Evolutionary conservation across 169 alveolate genomes (phyloP), one percentile per base, ranked within the genome.

Genomic region (Fabrea salina): DNA sequence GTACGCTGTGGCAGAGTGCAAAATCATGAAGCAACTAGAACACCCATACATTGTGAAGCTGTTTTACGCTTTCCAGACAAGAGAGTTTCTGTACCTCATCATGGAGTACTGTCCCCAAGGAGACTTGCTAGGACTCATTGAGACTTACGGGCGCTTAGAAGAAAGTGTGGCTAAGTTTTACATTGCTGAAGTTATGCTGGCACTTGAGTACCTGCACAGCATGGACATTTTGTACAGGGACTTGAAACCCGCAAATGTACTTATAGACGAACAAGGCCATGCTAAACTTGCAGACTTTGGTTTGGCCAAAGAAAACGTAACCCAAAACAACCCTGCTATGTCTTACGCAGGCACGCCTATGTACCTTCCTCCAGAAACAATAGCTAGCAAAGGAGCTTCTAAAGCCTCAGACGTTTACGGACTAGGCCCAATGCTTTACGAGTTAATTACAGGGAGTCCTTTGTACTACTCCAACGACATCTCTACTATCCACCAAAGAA

Each of bases 361-460:
- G 5, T 92, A 92, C 82, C 61, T 85, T n/a, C 67, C 95, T 25
- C 96, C 96, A 3, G 96, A 92, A 80, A 74, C 84, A 75, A 32
- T 92, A 0, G 75, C 59, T 40, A 66, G 82, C 27, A 83, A 54
- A 49, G 90, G 91, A n/a, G 91, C 66, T 39, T 66, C 79, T 22
- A 79, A 86, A 59, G 80, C 89, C 35, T 89, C 92, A 32, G 97
- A 93, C 81, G 58, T 85, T 25, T 93, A 93, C 86, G 92, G 92
- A 19, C 86, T 92, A 30, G 96, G 97, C n/a, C 27, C 50, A 16
- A 61, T 35, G 32, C 25, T 96, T 61, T 96, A 89, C 79, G 97
- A 96, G 82, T 88, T 96, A 96, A 89, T 96, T 68, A 87, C 96
- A 22, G 98, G 98, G 19, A 76, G 81, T 40, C 95, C 95, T 8